Evolutionary conservation across 495 filamentous ascomycete species (phyloP), one percentile per base, ranked within the genome.

Genomic region (Tricharina praecox): DNA sequence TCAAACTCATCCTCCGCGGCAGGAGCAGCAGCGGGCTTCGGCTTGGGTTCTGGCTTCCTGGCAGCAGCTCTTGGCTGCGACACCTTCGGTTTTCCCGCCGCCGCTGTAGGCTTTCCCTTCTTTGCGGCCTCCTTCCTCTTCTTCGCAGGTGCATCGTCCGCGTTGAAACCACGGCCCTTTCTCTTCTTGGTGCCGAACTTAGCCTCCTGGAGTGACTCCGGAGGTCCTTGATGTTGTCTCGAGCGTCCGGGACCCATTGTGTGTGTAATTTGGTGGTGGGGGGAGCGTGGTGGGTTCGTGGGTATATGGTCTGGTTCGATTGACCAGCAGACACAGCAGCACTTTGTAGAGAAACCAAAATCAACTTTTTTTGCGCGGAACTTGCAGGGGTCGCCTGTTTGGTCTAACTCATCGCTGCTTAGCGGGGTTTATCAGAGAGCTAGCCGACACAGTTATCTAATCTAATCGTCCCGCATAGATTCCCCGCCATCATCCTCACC

Each of bases 171-270:
- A 48, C 64, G 62, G 50, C 73, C 73, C 59, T 76, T 76, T 52
- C 78, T 81, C 72, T 86, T 87, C 52, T 70, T 72, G 20, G 67
- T 62, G 40, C 61, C 63, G 49, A 82, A 76, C 56, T 79, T 80
- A 21, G 74, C 77, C 63, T 93, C 85, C 54, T 88, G 80, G 49
- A 94, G 73, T 23, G 77, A 72, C 49, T 77, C 72, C 24, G 92
- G 92, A 50, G 81, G 73, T 28, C 85, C 92, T 70, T 97, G 90
- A 67, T 96, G 94, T 62, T 82, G 78, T 79, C 94, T 88, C 52
- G 90, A 85, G 57, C 85, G 82, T 52, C 85, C 82, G 49, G 74
- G 69, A 66, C 87, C 87, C 87, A 94, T 95, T 62, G 63, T 77
- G 46, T 42, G 19, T 23, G 11, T 24, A 23, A 34, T 24, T 43